Base-by-base conservation (phyloP, 2,329 filamentous ascomycete genomes). In the Beauveria caledonica region DNA sequence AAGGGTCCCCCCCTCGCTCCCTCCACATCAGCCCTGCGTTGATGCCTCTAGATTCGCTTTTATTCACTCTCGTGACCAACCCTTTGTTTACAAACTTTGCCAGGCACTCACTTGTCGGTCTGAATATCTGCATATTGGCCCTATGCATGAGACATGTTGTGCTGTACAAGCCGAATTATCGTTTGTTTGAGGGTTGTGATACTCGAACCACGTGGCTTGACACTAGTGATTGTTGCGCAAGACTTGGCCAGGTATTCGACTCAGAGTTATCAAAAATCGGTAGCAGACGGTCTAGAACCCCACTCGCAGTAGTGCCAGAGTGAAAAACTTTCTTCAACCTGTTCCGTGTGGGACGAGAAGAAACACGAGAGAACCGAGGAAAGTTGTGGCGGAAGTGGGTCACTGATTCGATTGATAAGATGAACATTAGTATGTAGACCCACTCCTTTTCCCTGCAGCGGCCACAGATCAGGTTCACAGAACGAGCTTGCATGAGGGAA, bases 381-480 rank as follows among this genome's bases (percentile, higher is more conserved):
- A n/a, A 7, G 33, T 50, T n/a, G 40, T 19, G 39, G 29, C 7
- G 36, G 8, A 11, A 44, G 48, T 58, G 46, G 57, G 39, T 45
- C 48, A 19, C 53, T 61, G 60, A 61, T 61, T 48, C 51, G 60
- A 61, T 61, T 61, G 60, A 61, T 61, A 61, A 61, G 60, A 61
- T 61, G 60, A 36, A 53, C 49, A 40, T 42, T 45, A 36, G 27
- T 25, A 33, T 5, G 15, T 8, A 17, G 42, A 17, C 39, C 46
- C 48, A 15, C 45, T 40, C 44, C 46, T 64, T 45, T 40, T 13
- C n/a, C 33, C 33, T 15, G 33, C 33, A 36, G 33, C 33, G 5
- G 33, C 33, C 33, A 36, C n/a, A n/a, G n/a, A n/a, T n/a, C n/a
- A n/a, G 10, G 27, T 5, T 6, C 9, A n/a, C 27, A 27, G n/a